These are phyloP conservation scores for Colletotrichum sp. DNA, from an alignment of 2,329 filamentous ascomycete genomes.

Conservation along the genomic window DNA sequence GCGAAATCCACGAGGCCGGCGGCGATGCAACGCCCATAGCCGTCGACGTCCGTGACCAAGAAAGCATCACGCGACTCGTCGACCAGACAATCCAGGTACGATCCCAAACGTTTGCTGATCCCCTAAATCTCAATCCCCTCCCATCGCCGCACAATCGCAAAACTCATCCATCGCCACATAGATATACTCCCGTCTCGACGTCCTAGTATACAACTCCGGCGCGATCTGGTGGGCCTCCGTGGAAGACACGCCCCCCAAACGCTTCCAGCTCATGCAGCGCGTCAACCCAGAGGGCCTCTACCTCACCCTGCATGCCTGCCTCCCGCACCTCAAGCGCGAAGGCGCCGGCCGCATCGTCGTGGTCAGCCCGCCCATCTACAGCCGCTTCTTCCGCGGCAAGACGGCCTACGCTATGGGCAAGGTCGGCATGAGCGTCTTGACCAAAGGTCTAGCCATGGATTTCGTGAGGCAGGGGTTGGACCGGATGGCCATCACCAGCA, in stretches of 20 bases:
- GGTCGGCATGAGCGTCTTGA: constrained; percentile 81
- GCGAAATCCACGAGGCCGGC: constrained; percentile 71
- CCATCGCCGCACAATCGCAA: background rate
- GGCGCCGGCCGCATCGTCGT: constrained; percentile 72
- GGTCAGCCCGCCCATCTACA: constrained; percentile 85
- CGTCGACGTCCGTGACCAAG: constrained; percentile 72
- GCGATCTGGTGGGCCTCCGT: constrained; percentile 87
- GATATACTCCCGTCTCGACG: constrained; percentile 69
- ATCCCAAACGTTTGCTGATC: background rate
- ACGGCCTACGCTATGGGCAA: constrained; percentile 83
- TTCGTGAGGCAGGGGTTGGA: constrained; percentile 68
- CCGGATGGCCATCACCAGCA: constrained; percentile 78
- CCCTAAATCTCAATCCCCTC: background rate
- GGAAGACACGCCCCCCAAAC: constrained; percentile 72
- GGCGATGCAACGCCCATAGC: constrained; percentile 68
- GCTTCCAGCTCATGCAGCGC: constrained; percentile 76
- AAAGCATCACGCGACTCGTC: constrained; percentile 66
- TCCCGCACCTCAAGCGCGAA: constrained; percentile 67
- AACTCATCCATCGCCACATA: constrained; percentile 24
- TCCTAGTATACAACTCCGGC: constrained; percentile 81
- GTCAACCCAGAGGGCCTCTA: constrained; percentile 81
- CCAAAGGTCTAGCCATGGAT: constrained; percentile 84
- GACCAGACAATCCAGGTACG: constrained; percentile 54
- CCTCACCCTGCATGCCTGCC: constrained; percentile 67
- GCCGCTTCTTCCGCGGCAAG: constrained; percentile 84